Percentiles rank a stretch among this genome's conserved stretches.
These are phyloP conservation scores for Capsella bursapastoris DNA, from an alignment of 345 rosid species.

Conservation along the genomic window DNA sequence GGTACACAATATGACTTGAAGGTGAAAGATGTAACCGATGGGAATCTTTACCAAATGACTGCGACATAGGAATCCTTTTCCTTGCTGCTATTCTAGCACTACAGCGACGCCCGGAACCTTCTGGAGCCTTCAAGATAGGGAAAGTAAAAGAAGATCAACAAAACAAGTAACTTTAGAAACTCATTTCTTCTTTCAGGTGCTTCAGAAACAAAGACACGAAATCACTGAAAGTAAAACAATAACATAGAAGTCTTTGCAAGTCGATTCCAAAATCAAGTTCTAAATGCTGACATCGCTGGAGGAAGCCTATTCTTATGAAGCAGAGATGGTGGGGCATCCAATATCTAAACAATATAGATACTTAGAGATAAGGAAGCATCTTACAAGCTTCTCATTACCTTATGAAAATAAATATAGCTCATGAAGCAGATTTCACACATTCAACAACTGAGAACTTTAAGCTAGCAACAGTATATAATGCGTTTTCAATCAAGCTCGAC, in stretches of 20 bases:
- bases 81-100: conserved; percentile 76
- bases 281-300: conserved; percentile 5
- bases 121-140: conserved; percentile 48
- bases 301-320: conserved; percentile 56
- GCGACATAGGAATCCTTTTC: conserved; percentile 51
- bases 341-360: conserved; percentile 56
- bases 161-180: conserved; percentile 31
- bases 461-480: conserved; percentile 24
- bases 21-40: conserved; percentile 41
- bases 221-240: background rate
- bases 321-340: conserved; percentile 74
- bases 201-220: conserved; percentile 45
- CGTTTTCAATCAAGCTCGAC: conserved; percentile 22
- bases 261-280: background rate
- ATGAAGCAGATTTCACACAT: background rate
- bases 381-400: conserved; percentile 10
- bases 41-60: conserved; percentile 58
- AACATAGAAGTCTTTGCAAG: background rate
- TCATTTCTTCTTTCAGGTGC: conserved; percentile 95
- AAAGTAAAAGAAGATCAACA: conserved; percentile 23
- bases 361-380: conserved; percentile 26
- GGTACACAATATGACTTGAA: conserved; percentile 52
- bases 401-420: background rate
- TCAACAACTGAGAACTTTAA: conserved; percentile 3
- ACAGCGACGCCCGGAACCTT: conserved; percentile 77